These are phyloP conservation scores for Bimuria novae-zelandiae DNA, from an alignment of 2,329 filamentous ascomycete species.

Conservation along the genomic window DNA sequence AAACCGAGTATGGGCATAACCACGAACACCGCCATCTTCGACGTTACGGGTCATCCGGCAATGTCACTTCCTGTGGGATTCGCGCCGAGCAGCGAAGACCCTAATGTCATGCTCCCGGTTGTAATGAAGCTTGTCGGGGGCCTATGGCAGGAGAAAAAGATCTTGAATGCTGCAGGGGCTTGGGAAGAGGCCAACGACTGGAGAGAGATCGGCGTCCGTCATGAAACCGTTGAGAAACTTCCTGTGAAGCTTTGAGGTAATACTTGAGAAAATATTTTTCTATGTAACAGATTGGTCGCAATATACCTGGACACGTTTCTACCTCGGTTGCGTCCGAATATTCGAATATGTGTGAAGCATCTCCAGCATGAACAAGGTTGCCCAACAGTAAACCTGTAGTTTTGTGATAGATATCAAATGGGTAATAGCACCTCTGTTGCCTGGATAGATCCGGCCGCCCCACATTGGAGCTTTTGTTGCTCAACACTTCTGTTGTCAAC, in stretches of 20 bases:
- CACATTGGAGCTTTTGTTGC: too few relatives aligned
- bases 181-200: conserved; percentile 38
- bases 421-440: too few relatives aligned
- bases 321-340: too few relatives aligned
- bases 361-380: too few relatives aligned
- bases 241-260: conserved; percentile 18
- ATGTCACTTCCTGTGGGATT: conserved; percentile 36
- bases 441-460: too few relatives aligned
- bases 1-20: conserved; percentile 37
- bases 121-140: conserved; percentile 48
- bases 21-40: conserved; percentile 35
- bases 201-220: conserved; percentile 18
- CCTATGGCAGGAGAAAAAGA: conserved; percentile 44
- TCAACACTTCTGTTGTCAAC: too few relatives aligned
- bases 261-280: background rate
- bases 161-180: conserved; percentile 31
- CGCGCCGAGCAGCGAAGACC: conserved; percentile 25
- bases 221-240: conserved; percentile 10
- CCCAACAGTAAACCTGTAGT: too few relatives aligned
- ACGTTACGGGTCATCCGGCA: conserved; percentile 38
- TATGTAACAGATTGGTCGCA: too few relatives aligned
- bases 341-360: too few relatives aligned
- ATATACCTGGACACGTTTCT: too few relatives aligned
- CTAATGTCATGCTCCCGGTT: conserved; percentile 38
- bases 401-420: too few relatives aligned